Base-by-base conservation (phyloP, 257 asterid genomes). In the Nemophila menziesii region DNA sequence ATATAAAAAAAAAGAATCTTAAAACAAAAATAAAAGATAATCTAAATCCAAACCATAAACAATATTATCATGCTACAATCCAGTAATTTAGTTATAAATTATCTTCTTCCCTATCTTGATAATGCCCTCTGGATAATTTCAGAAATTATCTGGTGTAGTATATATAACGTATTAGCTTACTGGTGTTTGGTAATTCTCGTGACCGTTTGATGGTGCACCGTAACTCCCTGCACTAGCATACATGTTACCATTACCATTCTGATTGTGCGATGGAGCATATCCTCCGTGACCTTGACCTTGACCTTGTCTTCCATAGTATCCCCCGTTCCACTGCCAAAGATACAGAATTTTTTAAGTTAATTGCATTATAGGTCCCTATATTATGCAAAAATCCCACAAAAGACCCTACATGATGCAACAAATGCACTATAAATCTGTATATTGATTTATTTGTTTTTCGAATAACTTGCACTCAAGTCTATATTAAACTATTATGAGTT, bases 211-310 rank as follows among this genome's bases (percentile, higher is more conserved):
- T 43, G 79, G 46, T 16, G 73, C 63, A 22, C 83, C 89, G 17
- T 75, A 64, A 0, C 67, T 69, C 20, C 72, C 69, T 5, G 72
- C 73, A 6, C 69, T 66, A 61, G 62, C 55, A 48, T 55, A 56
- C 64, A 58, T 58, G 51, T 51, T 43, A 22, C 60, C 46, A 33
- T 58, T 69, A 22, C 60, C 46, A 33, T 58, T 69, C 67, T 55
- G 66, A 56, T 56, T 47, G 21, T 60, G 63, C 5, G 56, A 55
- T 55, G 57, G 54, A 14, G 41, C 92, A 43, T 82, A 75, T 10
- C 98, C 86, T 24, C 72, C 77, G 71, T 78, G 70, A 5, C 65
- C 80, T 49, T 83, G 95, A 65, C 82, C 72, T 71, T 78, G 70
- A 5, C 65, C 80, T 49, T 83, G 95, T 67, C 82, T 73, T 47